Conservation (phyloP, 78 protist species). For the Tieghemostelium lacteum region DNA sequence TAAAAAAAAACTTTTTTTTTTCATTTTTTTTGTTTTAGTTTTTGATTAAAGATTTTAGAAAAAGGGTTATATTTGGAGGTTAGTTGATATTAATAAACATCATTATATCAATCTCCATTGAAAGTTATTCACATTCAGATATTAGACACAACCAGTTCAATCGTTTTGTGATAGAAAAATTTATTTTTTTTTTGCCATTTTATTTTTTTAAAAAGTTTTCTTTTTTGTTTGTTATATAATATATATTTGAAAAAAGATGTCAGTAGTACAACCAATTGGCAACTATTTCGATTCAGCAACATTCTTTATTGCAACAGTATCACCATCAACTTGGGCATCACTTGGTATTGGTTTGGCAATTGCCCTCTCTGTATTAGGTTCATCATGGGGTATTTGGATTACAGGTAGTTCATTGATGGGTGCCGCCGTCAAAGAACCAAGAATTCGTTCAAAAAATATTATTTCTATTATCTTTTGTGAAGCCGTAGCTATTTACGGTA, state of each 20-base stretch:
- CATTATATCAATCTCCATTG: too few relatives aligned
- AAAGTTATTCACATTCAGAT: too few relatives aligned
- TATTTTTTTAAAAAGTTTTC: too few relatives aligned
- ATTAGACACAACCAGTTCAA: too few relatives aligned
- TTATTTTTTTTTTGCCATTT: too few relatives aligned
- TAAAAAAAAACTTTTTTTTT: too few relatives aligned
- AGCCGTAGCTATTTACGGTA: conserved; percentile 99
- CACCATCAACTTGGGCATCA: conserved; percentile 90
- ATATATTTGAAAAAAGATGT: neutral
- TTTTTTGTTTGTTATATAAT: too few relatives aligned
- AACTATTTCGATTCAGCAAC: neutral
- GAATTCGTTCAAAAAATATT: conserved; percentile 95
- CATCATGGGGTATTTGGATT: conserved; percentile 98
- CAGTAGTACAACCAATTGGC: neutral
- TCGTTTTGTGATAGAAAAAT: too few relatives aligned
- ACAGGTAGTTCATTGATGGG: conserved; percentile 95
- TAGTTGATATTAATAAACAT: too few relatives aligned
- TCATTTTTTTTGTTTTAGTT: too few relatives aligned
- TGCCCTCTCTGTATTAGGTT: conserved; percentile 97
- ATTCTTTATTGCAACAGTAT: conserved; percentile 50
- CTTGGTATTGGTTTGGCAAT: conserved; percentile 94
- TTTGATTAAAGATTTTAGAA: too few relatives aligned
- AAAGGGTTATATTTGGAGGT: too few relatives aligned
- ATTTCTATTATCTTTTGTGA: conserved; percentile 98
- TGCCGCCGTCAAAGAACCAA: conserved; percentile 96